Evolutionary conservation across 2,329 filamentous ascomycete species (phyloP).

Genomic region (Graphilbum ipis-grandicollis): DNA sequence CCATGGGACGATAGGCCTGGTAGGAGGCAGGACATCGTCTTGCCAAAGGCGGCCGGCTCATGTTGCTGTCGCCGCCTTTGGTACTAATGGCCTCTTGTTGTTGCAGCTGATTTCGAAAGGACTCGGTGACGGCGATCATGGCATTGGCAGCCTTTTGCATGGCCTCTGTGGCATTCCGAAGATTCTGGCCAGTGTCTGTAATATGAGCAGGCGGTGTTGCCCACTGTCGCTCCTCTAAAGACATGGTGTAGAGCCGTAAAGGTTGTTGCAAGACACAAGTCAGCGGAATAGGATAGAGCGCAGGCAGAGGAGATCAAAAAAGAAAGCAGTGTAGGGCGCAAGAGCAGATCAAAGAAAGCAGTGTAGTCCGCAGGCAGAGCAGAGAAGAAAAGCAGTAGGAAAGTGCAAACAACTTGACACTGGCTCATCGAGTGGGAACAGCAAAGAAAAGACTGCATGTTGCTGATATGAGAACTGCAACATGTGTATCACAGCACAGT

Average conservation of each 20-base stretch:
- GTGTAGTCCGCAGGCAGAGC: too few relatives aligned
- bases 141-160: conserved; percentile 15
- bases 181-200: conserved; percentile 6
- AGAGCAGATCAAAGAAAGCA: too few relatives aligned
- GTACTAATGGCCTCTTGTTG: conserved; percentile 1
- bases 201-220: conserved; percentile 5
- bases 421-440: too few relatives aligned
- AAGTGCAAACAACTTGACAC: too few relatives aligned
- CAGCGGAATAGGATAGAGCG: background rate
- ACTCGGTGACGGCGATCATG: conserved; percentile 14
- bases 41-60: background rate
- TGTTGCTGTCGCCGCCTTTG: background rate
- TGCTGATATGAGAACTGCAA: too few relatives aligned
- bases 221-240: conserved; percentile 3
- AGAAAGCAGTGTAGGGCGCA: too few relatives aligned
- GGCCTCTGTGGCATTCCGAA: conserved; percentile 13
- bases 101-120: conserved; percentile 12
- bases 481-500: too few relatives aligned
- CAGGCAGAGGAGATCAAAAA: too few relatives aligned
- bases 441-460: too few relatives aligned
- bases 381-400: too few relatives aligned
- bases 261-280: too few relatives aligned
- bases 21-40: conserved; percentile 6
- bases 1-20: conserved; percentile 6
- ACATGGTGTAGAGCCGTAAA: conserved; percentile 1